Evolutionary conservation across 2,329 filamentous ascomycete species (phyloP).

Genomic region (Epichloe sylvatica): DNA sequence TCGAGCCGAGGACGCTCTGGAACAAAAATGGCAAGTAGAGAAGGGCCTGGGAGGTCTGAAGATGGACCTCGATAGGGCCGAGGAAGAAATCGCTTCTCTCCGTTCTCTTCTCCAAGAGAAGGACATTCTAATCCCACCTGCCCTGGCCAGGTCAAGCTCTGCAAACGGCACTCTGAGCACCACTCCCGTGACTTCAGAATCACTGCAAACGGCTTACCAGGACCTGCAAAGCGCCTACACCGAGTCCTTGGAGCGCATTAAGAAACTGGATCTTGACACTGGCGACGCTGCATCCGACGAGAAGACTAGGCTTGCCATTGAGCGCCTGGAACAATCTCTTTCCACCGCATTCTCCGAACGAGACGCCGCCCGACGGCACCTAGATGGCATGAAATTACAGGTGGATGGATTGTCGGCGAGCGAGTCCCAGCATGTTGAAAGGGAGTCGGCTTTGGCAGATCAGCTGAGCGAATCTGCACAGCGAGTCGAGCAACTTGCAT

Average conservation of each 20-base stretch:
- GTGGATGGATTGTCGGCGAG: constrained; percentile 42
- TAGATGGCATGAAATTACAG: constrained; percentile 45
- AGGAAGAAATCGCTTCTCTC: constrained; percentile 81
- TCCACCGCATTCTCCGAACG: constrained; percentile 56
- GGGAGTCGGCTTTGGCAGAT: constrained; percentile 50
- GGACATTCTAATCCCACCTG: constrained; percentile 61
- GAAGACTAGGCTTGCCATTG: constrained; percentile 47
- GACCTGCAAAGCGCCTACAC: constrained; percentile 61
- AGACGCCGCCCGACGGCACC: constrained; percentile 55
- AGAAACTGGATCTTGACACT: constrained; percentile 42
- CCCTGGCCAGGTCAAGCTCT: constrained; percentile 32
- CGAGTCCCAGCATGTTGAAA: constrained; percentile 42
- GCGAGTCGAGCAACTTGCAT: constrained; percentile 66
- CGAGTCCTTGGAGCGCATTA: constrained; percentile 52
- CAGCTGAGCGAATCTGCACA: constrained; percentile 61
- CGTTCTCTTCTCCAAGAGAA: constrained; percentile 66
- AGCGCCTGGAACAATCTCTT: constrained; percentile 54
- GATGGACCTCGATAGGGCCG: constrained; percentile 91
- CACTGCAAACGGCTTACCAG: constrained; percentile 58
- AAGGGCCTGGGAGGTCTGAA: constrained; percentile 78
- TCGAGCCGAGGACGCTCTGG: constrained; percentile 82
- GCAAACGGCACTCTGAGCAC: constrained; percentile 14
- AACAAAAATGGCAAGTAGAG: constrained; percentile 93
- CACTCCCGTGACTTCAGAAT: constrained; percentile 49
- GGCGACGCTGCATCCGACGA: constrained; percentile 29